Percentiles rank a stretch among this genome's conserved stretches.
Conservation (phyloP, 768 basidiomycete species). For the Kwoniella sp. region DNA sequence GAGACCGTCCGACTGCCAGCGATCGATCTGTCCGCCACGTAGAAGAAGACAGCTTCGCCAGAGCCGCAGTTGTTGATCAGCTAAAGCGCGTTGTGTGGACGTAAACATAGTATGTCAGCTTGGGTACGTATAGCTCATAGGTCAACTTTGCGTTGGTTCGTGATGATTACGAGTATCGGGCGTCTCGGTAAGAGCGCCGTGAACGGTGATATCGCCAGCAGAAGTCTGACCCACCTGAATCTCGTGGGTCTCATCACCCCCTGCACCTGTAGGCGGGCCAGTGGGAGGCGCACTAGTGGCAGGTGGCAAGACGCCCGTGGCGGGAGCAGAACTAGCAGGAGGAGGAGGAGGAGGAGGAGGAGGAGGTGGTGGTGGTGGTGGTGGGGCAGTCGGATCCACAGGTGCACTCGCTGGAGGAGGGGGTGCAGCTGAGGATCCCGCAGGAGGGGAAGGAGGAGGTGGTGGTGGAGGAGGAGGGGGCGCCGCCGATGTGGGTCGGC, state of each 20-base stretch:
- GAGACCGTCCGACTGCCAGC: slow-evolving; percentile 13
- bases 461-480: neutral
- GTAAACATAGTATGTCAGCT: neutral
- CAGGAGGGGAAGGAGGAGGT: neutral
- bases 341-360: neutral
- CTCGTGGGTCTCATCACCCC: neutral
- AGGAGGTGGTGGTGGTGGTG: neutral
- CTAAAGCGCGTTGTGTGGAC: neutral
- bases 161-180: too few relatives aligned
- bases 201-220: too few relatives aligned
- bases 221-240: neutral
- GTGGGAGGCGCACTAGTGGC: neutral
- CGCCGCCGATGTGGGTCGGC: neutral
- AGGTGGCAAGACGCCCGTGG: neutral
- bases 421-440: neutral
- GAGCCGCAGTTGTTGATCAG: slow-evolving; percentile 32
- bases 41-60: slow-evolving; percentile 28
- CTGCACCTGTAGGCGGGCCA: neutral
- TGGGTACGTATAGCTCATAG: too few relatives aligned
- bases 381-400: neutral
- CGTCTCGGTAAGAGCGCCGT: too few relatives aligned
- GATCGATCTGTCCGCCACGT: slow-evolving; percentile 1
- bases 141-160: too few relatives aligned
- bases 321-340: neutral
- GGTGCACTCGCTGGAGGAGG: neutral